A percentile compares a stretch with the other conserved stretches of the same genome.
Evolutionary conservation across 2,329 filamentous ascomycete genomes (phyloP).

Genomic region (Juglanconis juglandina): DNA sequence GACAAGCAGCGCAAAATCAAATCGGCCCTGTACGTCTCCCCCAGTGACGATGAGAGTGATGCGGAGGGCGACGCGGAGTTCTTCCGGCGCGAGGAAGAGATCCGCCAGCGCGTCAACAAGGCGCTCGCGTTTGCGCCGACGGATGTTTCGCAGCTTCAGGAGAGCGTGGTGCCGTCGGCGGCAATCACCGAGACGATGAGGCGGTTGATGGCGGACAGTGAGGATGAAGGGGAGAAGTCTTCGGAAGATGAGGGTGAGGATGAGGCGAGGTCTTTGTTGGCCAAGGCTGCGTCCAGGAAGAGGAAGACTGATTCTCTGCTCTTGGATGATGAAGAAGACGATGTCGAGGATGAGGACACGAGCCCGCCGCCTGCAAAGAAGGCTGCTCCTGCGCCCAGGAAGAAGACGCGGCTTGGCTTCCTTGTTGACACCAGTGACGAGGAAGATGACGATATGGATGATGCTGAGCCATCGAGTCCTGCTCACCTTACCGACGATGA

Average conservation of each 20-base stretch:
- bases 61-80: conserved; percentile 64
- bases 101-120: conserved; percentile 46
- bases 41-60: conserved; percentile 87
- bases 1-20: conserved; percentile 80
- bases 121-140: conserved; percentile 26
- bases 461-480: conserved; percentile 7
- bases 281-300: conserved; percentile 24
- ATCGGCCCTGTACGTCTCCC: conserved; percentile 75
- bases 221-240: conserved; percentile 17
- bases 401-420: conserved; percentile 13
- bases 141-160: conserved; percentile 13
- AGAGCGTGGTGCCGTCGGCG: conserved; percentile 11
- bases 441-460: conserved; percentile 29
- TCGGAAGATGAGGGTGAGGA: background rate
- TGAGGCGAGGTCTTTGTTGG: conserved; percentile 1
- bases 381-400: conserved; percentile 18
- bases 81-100: too few species aligned
- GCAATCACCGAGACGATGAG: conserved; percentile 20
- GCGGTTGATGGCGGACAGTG: conserved; percentile 18
- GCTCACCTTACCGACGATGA: background rate
- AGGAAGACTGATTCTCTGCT: conserved; percentile 27
- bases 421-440: conserved; percentile 26
- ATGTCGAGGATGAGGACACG: conserved; percentile 26
- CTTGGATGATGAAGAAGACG: conserved; percentile 29
- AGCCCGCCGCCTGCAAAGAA: conserved; percentile 16